Evolutionary conservation across 768 basidiomycete genomes (phyloP).

Genomic region (Punctularia strigosozonata): DNA sequence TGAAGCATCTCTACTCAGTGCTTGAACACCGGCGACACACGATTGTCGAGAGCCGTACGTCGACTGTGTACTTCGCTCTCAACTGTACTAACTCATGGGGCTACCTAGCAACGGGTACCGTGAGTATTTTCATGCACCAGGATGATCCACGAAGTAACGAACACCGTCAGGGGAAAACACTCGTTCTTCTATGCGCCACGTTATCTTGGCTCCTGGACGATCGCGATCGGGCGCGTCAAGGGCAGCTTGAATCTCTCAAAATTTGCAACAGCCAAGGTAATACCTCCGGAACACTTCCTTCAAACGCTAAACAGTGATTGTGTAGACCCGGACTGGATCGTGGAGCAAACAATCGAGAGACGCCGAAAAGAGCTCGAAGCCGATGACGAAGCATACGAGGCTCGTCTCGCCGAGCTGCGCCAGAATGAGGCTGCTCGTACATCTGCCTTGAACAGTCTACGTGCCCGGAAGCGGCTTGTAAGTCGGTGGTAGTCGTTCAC

Average conservation of each 20-base stretch:
- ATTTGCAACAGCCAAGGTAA: constrained; percentile 17
- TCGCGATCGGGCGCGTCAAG: constrained; percentile 55
- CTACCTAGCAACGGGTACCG: too few species aligned
- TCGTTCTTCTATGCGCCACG: constrained; percentile 66
- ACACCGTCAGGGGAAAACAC: constrained; percentile 63
- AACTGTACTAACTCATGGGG: too few species aligned
- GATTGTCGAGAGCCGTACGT: constrained; percentile 83
- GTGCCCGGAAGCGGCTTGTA: constrained; percentile 53
- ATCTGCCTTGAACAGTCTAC: constrained; percentile 40
- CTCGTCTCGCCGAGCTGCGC: constrained; percentile 44
- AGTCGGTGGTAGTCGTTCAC: too few species aligned
- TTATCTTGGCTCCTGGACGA: constrained; percentile 69
- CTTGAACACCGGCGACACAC: constrained; percentile 70
- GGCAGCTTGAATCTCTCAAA: constrained; percentile 33
- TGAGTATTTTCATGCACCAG: not conserved
- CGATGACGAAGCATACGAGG: constrained; percentile 53
- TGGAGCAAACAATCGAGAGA: constrained; percentile 57
- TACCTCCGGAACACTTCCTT: constrained; percentile 4
- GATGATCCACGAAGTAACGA: not conserved
- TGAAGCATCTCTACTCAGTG: constrained; percentile 74
- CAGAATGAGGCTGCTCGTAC: constrained; percentile 33
- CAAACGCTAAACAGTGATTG: not conserved
- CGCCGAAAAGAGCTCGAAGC: constrained; percentile 55
- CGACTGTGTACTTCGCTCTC: too few species aligned
- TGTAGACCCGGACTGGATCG: constrained; percentile 64